Percentiles rank a stretch among this genome's conserved stretches.
These are phyloP conservation scores for Penicillium riverlandense DNA, from an alignment of 495 filamentous ascomycete species.

Conservation along the genomic window DNA sequence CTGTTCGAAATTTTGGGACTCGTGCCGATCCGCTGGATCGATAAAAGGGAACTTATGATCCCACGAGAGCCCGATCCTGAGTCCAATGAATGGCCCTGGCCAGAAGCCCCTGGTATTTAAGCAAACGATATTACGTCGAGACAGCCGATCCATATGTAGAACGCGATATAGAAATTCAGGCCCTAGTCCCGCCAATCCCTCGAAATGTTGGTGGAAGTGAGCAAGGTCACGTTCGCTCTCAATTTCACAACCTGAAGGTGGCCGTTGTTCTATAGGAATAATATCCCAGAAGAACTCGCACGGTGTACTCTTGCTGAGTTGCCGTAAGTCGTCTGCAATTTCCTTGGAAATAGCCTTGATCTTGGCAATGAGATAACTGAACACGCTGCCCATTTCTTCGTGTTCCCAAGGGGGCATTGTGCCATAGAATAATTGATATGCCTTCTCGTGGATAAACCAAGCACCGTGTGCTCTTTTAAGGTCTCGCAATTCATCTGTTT, in stretches of 20 bases:
- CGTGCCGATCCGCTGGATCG: not conserved
- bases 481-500: not conserved
- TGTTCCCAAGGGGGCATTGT: conserved; percentile 3
- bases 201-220: not conserved
- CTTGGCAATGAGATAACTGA: not conserved
- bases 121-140: conserved; percentile 1
- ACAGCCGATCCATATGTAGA: conserved; percentile 1
- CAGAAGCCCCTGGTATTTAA: not conserved
- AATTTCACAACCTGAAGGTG: not conserved
- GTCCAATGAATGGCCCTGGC: not conserved
- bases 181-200: not conserved
- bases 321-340: conserved; percentile 1
- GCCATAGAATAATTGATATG: conserved; percentile 1
- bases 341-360: not conserved
- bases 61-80: not conserved
- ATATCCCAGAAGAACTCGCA: not conserved
- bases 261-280: not conserved
- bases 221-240: conserved; percentile 1
- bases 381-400: conserved; percentile 2
- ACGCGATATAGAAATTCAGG: conserved; percentile 2
- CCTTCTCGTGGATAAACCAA: not conserved
- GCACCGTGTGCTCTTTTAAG: not conserved
- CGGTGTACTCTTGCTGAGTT: not conserved
- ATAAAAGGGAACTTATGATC: not conserved
- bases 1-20: not conserved